Evolutionary conservation across 2,329 filamentous ascomycete genomes (phyloP).

Genomic region (Apiospora koreana): DNA sequence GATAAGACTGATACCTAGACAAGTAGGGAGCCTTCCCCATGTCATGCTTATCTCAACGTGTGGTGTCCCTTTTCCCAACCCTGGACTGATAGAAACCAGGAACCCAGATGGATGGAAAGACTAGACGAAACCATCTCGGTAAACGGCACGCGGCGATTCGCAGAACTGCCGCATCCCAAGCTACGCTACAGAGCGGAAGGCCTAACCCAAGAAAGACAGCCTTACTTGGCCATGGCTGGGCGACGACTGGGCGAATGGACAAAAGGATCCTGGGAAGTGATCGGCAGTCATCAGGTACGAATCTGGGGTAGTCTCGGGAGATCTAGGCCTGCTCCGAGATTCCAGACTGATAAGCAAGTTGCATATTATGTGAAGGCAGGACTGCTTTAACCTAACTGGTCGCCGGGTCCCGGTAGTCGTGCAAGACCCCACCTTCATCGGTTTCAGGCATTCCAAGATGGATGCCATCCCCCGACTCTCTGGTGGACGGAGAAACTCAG

Average conservation of each 20-base stretch:
- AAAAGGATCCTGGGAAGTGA: not conserved
- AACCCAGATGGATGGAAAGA: not conserved
- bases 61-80: too few species aligned
- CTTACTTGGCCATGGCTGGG: not conserved
- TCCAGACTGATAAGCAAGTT: conserved; percentile 5
- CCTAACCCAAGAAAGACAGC: not conserved
- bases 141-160: not conserved
- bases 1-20: not conserved
- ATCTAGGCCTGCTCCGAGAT: conserved; percentile 6
- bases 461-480: not conserved
- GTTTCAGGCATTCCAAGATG: not conserved
- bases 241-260: not conserved
- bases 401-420: not conserved
- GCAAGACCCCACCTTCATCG: not conserved
- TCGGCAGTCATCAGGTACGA: not conserved
- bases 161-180: not conserved
- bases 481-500: not conserved
- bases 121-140: not conserved
- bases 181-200: not conserved
- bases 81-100: not conserved
- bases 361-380: not conserved
- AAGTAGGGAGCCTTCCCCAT: too few species aligned
- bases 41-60: not conserved
- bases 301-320: conserved; percentile 6
- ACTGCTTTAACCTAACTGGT: not conserved